These are phyloP conservation scores for Neurospora sp. DNA, from an alignment of 495 filamentous ascomycete genomes.

Conservation along the genomic window DNA sequence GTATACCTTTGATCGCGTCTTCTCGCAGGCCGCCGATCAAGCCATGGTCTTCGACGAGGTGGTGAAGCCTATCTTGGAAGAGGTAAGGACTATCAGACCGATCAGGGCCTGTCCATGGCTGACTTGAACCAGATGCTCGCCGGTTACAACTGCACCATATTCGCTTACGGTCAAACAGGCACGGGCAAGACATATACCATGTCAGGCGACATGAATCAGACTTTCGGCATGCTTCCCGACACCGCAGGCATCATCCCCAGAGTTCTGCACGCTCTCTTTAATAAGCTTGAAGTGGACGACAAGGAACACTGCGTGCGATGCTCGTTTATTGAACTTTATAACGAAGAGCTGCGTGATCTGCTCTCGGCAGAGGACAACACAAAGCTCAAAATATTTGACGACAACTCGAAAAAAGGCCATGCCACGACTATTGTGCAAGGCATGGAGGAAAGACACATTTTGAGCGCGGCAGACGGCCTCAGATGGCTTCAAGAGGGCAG, in stretches of 20 bases:
- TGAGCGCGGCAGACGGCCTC: slow-evolving; percentile 73
- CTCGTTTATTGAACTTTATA: slow-evolving; percentile 97
- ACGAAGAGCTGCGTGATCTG: slow-evolving; percentile 89
- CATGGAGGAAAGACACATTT: slow-evolving; percentile 93
- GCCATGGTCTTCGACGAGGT: slow-evolving; percentile 88
- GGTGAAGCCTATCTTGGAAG: slow-evolving; percentile 80
- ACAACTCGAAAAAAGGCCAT: slow-evolving; percentile 72
- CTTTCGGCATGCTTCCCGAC: slow-evolving; percentile 74
- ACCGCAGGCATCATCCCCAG: slow-evolving; percentile 91
- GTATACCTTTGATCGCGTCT: slow-evolving; percentile 94
- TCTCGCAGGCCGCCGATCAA: slow-evolving; percentile 92
- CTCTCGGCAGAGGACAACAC: slow-evolving; percentile 67
- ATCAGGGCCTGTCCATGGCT: not conserved
- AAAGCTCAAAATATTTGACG: slow-evolving; percentile 94
- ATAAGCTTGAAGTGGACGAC: slow-evolving; percentile 67
- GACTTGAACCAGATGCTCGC: slow-evolving; percentile 61
- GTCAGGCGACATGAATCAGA: slow-evolving; percentile 93
- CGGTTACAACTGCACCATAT: slow-evolving; percentile 98
- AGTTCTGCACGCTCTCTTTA: slow-evolving; percentile 75
- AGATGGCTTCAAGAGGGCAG: slow-evolving; percentile 83
- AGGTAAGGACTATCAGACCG: slow-evolving; percentile 45
- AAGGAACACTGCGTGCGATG: slow-evolving; percentile 87
- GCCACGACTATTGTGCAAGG: slow-evolving; percentile 80
- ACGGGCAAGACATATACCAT: slow-evolving; percentile 99
- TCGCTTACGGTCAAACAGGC: slow-evolving; percentile 95